Base-by-base conservation (phyloP, 352 stramenopile species). In the Peronospora destructor region DNA sequence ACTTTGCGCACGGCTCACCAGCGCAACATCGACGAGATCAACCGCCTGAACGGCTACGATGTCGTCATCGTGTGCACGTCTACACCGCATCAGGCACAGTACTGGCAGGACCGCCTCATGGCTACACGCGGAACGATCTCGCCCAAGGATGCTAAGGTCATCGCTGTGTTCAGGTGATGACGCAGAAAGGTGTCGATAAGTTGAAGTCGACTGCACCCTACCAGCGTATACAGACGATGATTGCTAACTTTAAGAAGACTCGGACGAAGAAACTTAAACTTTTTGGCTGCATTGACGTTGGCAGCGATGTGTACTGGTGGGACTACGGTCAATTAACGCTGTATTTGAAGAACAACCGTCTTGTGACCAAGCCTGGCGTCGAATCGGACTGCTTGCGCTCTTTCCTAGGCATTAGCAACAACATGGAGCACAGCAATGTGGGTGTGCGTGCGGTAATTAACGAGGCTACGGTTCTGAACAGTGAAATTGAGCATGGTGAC, bases 261-360 rank as follows among this genome's bases (percentile, higher is more conserved):
- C 66, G 68, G 23, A 62, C 67, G 46, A 68, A 73, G 44, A 56
- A 81, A 48, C 75, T 96, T 30, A 89, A 86, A 36, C 63, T 98
- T 12, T 98, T 99, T 79, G 96, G 96, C 49, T 96, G 94, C 26
- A 93, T 99, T 1, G 91, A 99, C 63, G 95, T 99, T 19, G 96
- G 95, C 48, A 95, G 83, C 51, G 82, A 96, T 51, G 93, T 97
- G 17, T 98, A 96, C 79, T 98, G 95, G 96, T 98, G 94, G 95
- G 96, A 99, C 79, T 99, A 99, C 70, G 96, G 96, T 35, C 94
- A 97, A 68, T 75, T 98, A 34, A 97, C 97, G 73, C 77, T 98
- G n/a, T 99, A 98, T 73, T 84, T 96, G 37, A 95, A 94, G 59
- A 98, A 98, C 77, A 97, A 97, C 61, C 68, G 85, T 4, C 75